These are phyloP conservation scores for Stentor roeselii DNA, from an alignment of 73 alveolate species.

Conservation along the genomic window DNA sequence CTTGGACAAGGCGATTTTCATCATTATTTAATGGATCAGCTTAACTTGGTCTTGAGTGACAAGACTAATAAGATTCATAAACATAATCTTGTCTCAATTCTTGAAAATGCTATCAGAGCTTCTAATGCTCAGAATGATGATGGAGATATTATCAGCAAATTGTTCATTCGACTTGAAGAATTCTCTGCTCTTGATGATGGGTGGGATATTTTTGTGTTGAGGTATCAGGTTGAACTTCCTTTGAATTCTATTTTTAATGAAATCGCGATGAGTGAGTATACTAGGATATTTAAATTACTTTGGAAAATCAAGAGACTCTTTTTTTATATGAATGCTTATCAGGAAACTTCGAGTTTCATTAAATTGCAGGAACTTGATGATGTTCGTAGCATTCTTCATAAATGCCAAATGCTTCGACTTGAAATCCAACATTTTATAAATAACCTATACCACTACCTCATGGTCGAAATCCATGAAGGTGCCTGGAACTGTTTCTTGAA, in stretches of 20 bases:
- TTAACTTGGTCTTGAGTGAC: conserved; percentile 75
- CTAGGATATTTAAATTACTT: conserved; percentile 81
- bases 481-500: conserved; percentile 85
- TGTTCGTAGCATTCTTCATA: conserved; percentile 57
- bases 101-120: conserved; percentile 71
- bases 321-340: conserved; percentile 61
- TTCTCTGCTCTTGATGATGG: conserved; percentile 92
- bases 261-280: conserved; percentile 78
- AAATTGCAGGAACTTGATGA: conserved; percentile 48
- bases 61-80: conserved; percentile 81
- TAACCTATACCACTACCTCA: conserved; percentile 83
- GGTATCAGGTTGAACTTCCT: conserved; percentile 93
- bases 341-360: conserved; percentile 66
- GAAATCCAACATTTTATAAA: conserved; percentile 87
- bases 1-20: conserved; percentile 97
- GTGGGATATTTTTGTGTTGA: conserved; percentile 95
- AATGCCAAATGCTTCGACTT: conserved; percentile 49
- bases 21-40: conserved; percentile 89
- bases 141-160: conserved; percentile 70
- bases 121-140: conserved; percentile 87
- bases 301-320: conserved; percentile 86
- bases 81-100: conserved; percentile 74
- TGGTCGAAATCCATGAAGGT: conserved; percentile 92
- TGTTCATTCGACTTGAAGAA: conserved; percentile 79
- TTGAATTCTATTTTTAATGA: conserved; percentile 79